Evolutionary conservation across 192 early-diverging fungal species (phyloP), one percentile per base, ranked within the genome.

Genomic region (Coemansia erecta): DNA sequence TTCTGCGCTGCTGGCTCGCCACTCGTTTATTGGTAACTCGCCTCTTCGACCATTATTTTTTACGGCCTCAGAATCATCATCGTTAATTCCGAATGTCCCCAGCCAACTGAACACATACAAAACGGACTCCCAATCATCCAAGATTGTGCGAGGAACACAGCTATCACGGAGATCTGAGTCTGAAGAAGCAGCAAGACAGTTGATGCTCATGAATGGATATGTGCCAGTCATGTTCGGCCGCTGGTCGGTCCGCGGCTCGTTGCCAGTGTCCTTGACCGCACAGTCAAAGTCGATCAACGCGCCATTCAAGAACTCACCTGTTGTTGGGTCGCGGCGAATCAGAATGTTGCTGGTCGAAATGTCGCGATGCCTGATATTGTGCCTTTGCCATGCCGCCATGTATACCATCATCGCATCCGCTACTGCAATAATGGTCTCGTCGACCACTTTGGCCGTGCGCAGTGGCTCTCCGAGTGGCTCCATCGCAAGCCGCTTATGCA

Each of bases 321-420:
- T 49, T 13, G 7, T 10, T 4, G 12, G 0, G 13, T 23, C 23
- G 8, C 21, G 47, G 18, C 47, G 4, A 3, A 49, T 49, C 23
- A 49, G 47, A 10, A 49, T 49, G 47, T 49, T 49, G 21, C 23
- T 24, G 18, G 47, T 23, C 21, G 47, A 49, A 6, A 49, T 49
- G 9, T 49, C 22, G 18, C 47, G n/a, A 23, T 49, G 47, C 21
- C 23, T 13, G 4, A 49, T 24, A 0, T 8, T 1, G 13, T 23
- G 23, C 1, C 9, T 11, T 10, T 49, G 23, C 21, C 47, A 23
- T 7, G 23, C 23, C 9, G 47, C 47, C 47, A 12, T 22, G 9
- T 49, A 23, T 0, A 49, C 47, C 47, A 24, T 21, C 47, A 49
- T 49, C 23, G 47, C 47, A 23, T 49, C 47, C 23, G 21, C 47